Evolutionary conservation across 495 filamentous ascomycete genomes (phyloP), one percentile per base, ranked within the genome.

Genomic region (Penicillium odoratum): DNA sequence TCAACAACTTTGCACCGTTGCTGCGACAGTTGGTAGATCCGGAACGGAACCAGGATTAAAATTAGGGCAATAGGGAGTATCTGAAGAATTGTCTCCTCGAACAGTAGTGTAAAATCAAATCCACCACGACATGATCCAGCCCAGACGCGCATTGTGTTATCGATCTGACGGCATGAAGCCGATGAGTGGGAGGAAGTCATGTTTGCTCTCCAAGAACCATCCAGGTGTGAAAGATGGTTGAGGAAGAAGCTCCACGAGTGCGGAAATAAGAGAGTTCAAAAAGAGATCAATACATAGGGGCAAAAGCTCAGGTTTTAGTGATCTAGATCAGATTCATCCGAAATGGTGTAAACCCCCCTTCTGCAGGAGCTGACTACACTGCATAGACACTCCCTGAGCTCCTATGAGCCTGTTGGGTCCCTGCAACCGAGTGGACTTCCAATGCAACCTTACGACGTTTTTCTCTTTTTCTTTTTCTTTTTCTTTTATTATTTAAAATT

Each of bases 41-140:
- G 81, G 18, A 74, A 66, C 11, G 81, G 78, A 21, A 71, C 64
- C n/a, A 77, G 26, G 18, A 81, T 58, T 30, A 87, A 64, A 28
- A 86, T 70, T 25, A 83, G 46, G 4, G 68, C 62, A 18, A 79
- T 70, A 4, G 83, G 83, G 6, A 82, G 64, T 7, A 84, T 70
- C 8, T 74, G 71, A 16, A 85, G 71, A 47, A 87, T 77, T 2
- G 73, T 69, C 55, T 85, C 77, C 63, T 88, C 82, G 56, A 87
- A 86, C 30, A 81, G 64, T 28, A 85, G 69, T 28, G 83, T 85
- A 61, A 87, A 88, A 52, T 89, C 85, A 64, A 88, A 82, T 48
- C 70, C 71, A 53, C 74, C 74, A 63, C 78, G 71, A 67, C 78
- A 85, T 28, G 61, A 57, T 18, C 65, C 62, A 7, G 73, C 76